phyloP scores from a whole-genome alignment of 108 stramenopile species.

The Cyclostephanos tholiformis region DNA sequence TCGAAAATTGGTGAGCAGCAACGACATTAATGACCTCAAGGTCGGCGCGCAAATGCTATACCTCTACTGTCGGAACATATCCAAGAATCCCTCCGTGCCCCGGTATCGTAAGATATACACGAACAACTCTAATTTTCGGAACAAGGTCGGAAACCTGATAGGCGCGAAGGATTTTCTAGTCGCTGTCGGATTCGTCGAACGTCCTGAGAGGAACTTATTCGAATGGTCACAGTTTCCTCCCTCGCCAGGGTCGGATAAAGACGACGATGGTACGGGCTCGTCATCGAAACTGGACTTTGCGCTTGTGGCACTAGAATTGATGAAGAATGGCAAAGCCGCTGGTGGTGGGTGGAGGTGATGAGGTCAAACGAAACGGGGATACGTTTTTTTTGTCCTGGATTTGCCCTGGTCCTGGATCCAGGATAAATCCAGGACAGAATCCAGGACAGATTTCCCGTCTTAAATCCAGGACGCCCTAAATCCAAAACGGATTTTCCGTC shows the following conservation, averaged over 20 bases:
- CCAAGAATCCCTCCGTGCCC: slow-evolving; percentile 62
- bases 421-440: too few species aligned
- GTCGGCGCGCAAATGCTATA: slow-evolving; percentile 72
- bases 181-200: slow-evolving; percentile 71
- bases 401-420: too few species aligned
- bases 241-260: not conserved
- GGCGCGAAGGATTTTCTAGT: slow-evolving; percentile 71
- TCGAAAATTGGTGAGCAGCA: slow-evolving; percentile 43
- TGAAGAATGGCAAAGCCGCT: slow-evolving; percentile 28
- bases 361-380: not conserved
- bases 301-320: slow-evolving; percentile 40
- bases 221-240: slow-evolving; percentile 56
- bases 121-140: slow-evolving; percentile 68
- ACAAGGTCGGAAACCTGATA: slow-evolving; percentile 60
- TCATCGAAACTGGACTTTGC: slow-evolving; percentile 42
- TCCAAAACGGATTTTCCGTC: too few species aligned
- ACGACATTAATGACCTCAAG: slow-evolving; percentile 40
- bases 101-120: slow-evolving; percentile 85
- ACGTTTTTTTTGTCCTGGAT: too few species aligned
- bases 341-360: not conserved
- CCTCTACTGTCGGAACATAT: slow-evolving; percentile 74
- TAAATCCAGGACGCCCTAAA: too few species aligned
- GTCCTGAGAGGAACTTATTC: slow-evolving; percentile 32
- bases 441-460: too few species aligned
- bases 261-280: not conserved